These are phyloP conservation scores for Dothidotthia symphoricarpi DNA, from an alignment of 2,329 filamentous ascomycete genomes.

Conservation along the genomic window DNA sequence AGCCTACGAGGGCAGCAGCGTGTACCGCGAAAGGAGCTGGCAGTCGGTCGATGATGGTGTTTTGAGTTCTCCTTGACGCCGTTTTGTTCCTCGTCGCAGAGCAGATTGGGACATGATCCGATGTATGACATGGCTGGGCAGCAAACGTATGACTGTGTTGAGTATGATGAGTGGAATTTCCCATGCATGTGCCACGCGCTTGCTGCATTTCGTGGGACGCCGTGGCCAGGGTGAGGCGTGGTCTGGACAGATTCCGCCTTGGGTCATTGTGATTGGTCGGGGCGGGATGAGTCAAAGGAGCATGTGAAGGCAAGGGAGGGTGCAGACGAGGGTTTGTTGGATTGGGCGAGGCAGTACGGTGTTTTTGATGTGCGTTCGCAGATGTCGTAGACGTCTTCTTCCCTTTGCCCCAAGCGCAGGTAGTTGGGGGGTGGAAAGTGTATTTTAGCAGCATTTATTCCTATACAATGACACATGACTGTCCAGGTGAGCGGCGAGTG, in stretches of 20 bases:
- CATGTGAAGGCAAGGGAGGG: too few species aligned
- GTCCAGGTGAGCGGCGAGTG: too few species aligned
- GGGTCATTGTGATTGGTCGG: not conserved
- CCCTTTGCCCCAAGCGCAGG: not conserved
- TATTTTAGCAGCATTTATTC: too few species aligned
- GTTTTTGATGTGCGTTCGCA: slow-evolving; percentile 3
- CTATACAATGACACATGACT: too few species aligned
- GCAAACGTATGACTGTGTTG: too few species aligned
- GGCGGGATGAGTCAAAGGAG: not conserved
- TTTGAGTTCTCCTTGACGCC: slow-evolving; percentile 10
- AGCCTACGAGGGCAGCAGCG: slow-evolving; percentile 1
- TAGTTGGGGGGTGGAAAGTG: too few species aligned
- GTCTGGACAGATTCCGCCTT: not conserved
- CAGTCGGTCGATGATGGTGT: slow-evolving; percentile 7
- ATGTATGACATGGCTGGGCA: too few species aligned
- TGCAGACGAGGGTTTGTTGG: too few species aligned
- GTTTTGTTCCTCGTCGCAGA: not conserved
- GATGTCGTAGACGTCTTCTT: not conserved
- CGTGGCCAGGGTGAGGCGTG: slow-evolving; percentile 10
- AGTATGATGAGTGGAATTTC: too few species aligned
- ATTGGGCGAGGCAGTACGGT: not conserved
- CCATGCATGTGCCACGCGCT: slow-evolving; percentile 8
- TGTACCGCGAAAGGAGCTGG: slow-evolving; percentile 1
- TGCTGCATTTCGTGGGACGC: slow-evolving; percentile 8
- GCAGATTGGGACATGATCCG: too few species aligned